These are phyloP conservation scores for Periconia sp. DNA, from an alignment of 2,329 filamentous ascomycete genomes.

Conservation along the genomic window DNA sequence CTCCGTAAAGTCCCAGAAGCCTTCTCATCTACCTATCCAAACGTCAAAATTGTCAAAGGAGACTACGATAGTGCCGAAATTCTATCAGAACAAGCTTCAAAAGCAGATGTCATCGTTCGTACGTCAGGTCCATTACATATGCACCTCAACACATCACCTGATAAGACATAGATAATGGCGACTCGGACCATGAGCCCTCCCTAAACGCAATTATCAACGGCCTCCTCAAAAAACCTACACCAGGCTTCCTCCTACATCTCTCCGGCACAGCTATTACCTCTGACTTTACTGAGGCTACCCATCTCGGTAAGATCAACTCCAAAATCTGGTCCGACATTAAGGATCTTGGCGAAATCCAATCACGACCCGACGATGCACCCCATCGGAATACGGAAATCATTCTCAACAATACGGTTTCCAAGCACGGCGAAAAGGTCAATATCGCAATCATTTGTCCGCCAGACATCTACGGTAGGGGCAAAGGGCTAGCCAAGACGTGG, in stretches of 20 bases:
- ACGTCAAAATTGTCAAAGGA: slow-evolving; percentile 56
- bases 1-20: slow-evolving; percentile 48
- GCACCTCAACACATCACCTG: slow-evolving; percentile 7
- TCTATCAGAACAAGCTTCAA: slow-evolving; percentile 52
- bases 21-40: slow-evolving; percentile 44
- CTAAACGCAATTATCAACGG: slow-evolving; percentile 58
- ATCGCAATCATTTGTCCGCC: slow-evolving; percentile 66
- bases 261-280: slow-evolving; percentile 62
- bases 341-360: slow-evolving; percentile 59
- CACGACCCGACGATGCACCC: slow-evolving; percentile 60
- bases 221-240: slow-evolving; percentile 53
- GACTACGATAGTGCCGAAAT: slow-evolving; percentile 53
- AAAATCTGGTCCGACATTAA: slow-evolving; percentile 64
- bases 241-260: slow-evolving; percentile 59
- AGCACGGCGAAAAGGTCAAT: slow-evolving; percentile 47
- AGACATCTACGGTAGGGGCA: slow-evolving; percentile 65
- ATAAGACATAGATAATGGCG: slow-evolving; percentile 38
- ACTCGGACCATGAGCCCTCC: slow-evolving; percentile 35
- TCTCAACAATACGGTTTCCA: slow-evolving; percentile 58
- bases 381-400: slow-evolving; percentile 74
- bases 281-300: slow-evolving; percentile 47
- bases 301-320: slow-evolving; percentile 28
- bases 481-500: slow-evolving; percentile 57
- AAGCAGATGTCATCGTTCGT: slow-evolving; percentile 58
- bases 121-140: slow-evolving; percentile 7